Percentiles rank a stretch among this genome's conserved stretches.
phyloP scores from a whole-genome alignment of 805 yeast genomes.

The Saccharomycopsis fermentans region DNA sequence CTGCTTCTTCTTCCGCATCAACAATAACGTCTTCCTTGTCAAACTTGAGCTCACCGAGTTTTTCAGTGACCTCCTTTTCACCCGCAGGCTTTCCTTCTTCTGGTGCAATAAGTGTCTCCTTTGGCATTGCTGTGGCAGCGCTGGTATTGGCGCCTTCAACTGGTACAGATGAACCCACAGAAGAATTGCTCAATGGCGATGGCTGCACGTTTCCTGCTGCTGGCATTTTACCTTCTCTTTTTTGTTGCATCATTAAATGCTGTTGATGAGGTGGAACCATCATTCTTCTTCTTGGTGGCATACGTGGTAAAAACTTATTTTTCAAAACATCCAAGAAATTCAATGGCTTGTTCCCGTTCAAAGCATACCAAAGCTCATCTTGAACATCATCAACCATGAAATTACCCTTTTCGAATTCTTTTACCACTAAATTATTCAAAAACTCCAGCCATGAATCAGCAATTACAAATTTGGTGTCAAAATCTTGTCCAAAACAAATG shows the following conservation, averaged over 20 bases:
- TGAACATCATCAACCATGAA: conserved; percentile 57
- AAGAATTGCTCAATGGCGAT: conserved; percentile 4
- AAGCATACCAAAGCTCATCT: conserved; percentile 53
- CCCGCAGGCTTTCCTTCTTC: conserved; percentile 6
- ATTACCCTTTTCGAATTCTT: conserved; percentile 78
- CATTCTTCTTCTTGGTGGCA: conserved; percentile 12
- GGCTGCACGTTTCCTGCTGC: not conserved
- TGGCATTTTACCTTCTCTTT: not conserved
- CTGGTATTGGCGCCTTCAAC: not conserved
- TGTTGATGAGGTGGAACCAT: not conserved
- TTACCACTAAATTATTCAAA: conserved; percentile 58
- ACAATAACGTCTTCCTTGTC: not conserved
- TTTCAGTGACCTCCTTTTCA: conserved; percentile 15
- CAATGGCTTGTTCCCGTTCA: conserved; percentile 58
- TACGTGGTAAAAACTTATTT: conserved; percentile 24
- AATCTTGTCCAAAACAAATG: conserved; percentile 88
- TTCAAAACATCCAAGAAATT: conserved; percentile 31
- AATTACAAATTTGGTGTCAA: conserved; percentile 77
- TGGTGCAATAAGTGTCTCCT: conserved; percentile 18
- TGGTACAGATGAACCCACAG: not conserved
- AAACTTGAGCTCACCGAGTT: conserved; percentile 7
- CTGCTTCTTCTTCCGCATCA: not conserved
- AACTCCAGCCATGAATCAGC: conserved; percentile 90
- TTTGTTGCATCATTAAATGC: conserved; percentile 3
- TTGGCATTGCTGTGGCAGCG: conserved; percentile 5